phyloP scores from a whole-genome alignment of 208 protist species.

The Leishmania martiniquensis region DNA sequence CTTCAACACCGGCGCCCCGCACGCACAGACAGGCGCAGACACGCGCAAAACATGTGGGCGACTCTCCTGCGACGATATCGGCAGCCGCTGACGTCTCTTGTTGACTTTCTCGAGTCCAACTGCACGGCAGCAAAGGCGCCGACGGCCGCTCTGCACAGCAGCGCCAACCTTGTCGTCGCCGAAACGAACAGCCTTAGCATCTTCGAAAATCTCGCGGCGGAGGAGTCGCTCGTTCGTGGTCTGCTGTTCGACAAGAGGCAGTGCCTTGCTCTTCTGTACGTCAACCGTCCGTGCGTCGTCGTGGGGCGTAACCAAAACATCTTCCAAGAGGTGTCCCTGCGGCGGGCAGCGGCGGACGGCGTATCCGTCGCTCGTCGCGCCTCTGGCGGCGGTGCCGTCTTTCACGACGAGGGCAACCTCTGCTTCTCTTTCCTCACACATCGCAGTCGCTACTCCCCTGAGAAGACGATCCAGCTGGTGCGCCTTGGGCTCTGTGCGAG shows the following conservation, averaged over 20 bases:
- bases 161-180: constrained; percentile 21
- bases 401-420: constrained; percentile 82
- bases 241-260: constrained; percentile 41
- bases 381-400: constrained; percentile 86
- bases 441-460: constrained; percentile 67
- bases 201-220: constrained; percentile 72
- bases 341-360: constrained; percentile 36
- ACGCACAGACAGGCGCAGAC: background rate
- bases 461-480: constrained; percentile 76
- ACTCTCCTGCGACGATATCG: background rate
- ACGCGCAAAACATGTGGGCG: constrained; percentile 10
- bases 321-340: constrained; percentile 66
- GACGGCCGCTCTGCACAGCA: constrained; percentile 8
- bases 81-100: constrained; percentile 1
- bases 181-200: constrained; percentile 58
- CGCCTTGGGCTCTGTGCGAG: constrained; percentile 46
- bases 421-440: constrained; percentile 87
- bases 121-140: background rate
- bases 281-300: constrained; percentile 84
- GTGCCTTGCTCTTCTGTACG: constrained; percentile 67
- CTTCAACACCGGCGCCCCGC: background rate
- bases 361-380: constrained; percentile 70
- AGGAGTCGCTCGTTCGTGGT: constrained; percentile 77
- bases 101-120: constrained; percentile 7
- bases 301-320: constrained; percentile 87